Evolutionary conservation across 768 basidiomycete species (phyloP), one percentile per base, ranked within the genome.

Genomic region (Termitomyces sp.): DNA sequence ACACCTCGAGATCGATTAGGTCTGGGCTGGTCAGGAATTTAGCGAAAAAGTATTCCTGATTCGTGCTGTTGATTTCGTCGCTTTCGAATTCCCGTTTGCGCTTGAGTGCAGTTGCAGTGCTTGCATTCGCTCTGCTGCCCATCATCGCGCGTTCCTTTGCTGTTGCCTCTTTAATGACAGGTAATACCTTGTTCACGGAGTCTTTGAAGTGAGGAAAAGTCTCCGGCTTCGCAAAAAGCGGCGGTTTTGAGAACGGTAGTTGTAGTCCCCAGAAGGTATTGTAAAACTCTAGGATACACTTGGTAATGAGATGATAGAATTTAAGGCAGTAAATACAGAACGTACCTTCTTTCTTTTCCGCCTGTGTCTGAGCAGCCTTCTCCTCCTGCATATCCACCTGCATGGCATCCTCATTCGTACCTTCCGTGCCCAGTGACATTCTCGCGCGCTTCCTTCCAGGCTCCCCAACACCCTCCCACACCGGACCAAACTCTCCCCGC

Each of bases 11-110:
- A 52, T 90, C 92, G 16, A 94, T 76, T 22, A 97, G 74, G 55
- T 94, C 92, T 0, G 90, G 87, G 60, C 85, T 92, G 0, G 94
- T 96, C 54, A 97, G 74, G 72, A 93, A 95, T 71, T 95, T 97
- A 38, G 94, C 91, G 66, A 94, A 95, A 73, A 95, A 96, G 67
- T 94, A 94, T 59, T 94, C 87, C 32, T 58, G 44, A 20, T 54
- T 58, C 50, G 76, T 82, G 20, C 74, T 72, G 55, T 76, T 77
- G 16, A 71, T 74, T 65, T 84, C 86, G 52, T 82, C 79, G n/a
- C 70, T 65, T 36, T 83, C 83, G 9, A 70, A 68, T 20, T 88
- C 89, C 24, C 87, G 83, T 72, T 87, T 89, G 57, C 87, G 78
- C 70, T 90, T 92, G 56, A 80, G 67, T 0, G 72, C 38, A 33